Percentiles rank a stretch among this genome's conserved stretches.
These are phyloP conservation scores for Cyclotella cryptica DNA, from an alignment of 108 stramenopile genomes.

Conservation along the genomic window DNA sequence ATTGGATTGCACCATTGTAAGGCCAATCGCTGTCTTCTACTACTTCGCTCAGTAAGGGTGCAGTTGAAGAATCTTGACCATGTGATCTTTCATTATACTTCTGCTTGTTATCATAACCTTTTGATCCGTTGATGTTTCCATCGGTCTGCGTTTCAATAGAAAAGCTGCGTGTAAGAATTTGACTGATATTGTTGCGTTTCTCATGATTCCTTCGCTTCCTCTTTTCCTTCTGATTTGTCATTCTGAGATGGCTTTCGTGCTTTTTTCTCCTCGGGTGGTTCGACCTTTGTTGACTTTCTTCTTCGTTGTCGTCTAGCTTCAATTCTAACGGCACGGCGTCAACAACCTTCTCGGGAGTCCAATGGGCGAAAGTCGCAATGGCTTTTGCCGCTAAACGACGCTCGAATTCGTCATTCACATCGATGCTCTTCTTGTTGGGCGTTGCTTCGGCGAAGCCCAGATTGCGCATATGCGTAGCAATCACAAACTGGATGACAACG, in stretches of 20 bases:
- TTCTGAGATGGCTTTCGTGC: no score
- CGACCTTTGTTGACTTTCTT: neutral
- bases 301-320: neutral
- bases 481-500: neutral
- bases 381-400: neutral
- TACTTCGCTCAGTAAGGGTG: neutral
- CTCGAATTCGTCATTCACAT: neutral
- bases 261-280: neutral
- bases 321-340: neutral
- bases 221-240: neutral
- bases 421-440: neutral
- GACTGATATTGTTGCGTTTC: neutral
- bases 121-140: neutral
- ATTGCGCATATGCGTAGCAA: neutral
- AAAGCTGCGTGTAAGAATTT: neutral
- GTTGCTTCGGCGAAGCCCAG: neutral
- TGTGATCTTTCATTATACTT: neutral
- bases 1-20: conserved; percentile 28
- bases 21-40: conserved; percentile 23
- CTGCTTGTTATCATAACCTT: neutral
- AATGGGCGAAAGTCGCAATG: neutral
- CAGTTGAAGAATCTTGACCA: neutral
- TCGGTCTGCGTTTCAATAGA: neutral
- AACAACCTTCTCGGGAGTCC: neutral
- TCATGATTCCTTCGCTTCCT: neutral